Percentiles rank a stretch among this genome's conserved stretches.
Evolutionary conservation across 2,329 filamentous ascomycete genomes (phyloP).

Genomic region (Magnaporthales sp.): DNA sequence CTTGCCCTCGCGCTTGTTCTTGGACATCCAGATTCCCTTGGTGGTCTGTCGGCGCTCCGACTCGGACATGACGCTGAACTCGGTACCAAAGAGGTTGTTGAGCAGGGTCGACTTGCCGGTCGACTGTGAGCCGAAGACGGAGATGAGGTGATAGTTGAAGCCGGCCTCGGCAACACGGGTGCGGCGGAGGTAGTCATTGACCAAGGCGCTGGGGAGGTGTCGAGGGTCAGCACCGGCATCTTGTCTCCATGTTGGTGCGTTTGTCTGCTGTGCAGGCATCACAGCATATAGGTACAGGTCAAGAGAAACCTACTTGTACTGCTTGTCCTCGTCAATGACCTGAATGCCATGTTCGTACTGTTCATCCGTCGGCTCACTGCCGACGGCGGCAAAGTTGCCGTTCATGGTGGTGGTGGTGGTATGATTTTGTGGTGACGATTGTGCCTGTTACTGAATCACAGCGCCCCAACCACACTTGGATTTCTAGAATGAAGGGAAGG

Average conservation of each 20-base stretch:
- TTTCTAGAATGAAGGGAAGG: neutral
- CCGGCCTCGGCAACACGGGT: conserved; percentile 78
- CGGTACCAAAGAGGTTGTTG: conserved; percentile 90
- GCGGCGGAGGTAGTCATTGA: conserved; percentile 73
- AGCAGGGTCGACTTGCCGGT: conserved; percentile 96
- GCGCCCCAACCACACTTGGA: neutral
- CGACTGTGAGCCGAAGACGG: conserved; percentile 96
- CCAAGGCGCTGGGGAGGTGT: conserved; percentile 47
- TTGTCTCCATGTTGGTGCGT: neutral
- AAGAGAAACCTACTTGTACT: conserved; percentile 70
- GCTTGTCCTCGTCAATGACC: conserved; percentile 91
- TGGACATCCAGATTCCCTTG: conserved; percentile 99
- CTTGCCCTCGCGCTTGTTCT: conserved; percentile 67
- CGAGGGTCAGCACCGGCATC: neutral
- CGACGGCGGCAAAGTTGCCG: conserved; percentile 70
- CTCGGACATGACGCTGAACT: conserved; percentile 98
- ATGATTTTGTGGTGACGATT: neutral
- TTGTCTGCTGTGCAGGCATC: neutral
- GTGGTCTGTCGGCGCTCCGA: conserved; percentile 90
- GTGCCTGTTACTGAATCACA: neutral
- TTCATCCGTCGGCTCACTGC: conserved; percentile 52
- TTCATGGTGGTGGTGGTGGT: conserved; percentile 45
- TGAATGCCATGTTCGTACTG: conserved; percentile 91
- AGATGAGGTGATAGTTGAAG: conserved; percentile 99
- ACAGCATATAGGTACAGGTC: neutral